phyloP scores from a whole-genome alignment of 495 filamentous ascomycete genomes.

The Hyaloscypha variabilis region DNA sequence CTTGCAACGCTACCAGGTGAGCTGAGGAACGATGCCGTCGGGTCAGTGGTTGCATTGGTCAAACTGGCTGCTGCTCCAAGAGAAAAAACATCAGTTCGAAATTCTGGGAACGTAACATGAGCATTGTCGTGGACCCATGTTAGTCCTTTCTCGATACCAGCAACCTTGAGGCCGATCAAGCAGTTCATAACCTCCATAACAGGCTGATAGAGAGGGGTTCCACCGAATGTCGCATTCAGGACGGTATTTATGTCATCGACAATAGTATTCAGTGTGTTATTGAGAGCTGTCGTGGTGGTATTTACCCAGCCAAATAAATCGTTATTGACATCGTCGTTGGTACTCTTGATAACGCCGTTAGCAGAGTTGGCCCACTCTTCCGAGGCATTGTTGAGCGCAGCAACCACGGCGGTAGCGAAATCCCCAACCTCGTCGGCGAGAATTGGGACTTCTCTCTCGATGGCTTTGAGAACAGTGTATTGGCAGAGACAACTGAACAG shows the following conservation, averaged over 20 bases:
- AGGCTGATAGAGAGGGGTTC: conserved; percentile 73
- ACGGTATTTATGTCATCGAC: conserved; percentile 70
- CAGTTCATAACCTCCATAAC: conserved; percentile 75
- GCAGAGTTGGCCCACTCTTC: conserved; percentile 74
- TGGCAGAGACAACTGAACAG: conserved; percentile 85
- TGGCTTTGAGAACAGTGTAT: conserved; percentile 70
- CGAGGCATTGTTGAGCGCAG: conserved; percentile 70
- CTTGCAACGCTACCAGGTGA: conserved; percentile 57
- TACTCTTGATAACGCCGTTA: conserved; percentile 69
- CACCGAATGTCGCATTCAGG: conserved; percentile 77
- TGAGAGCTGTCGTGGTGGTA: conserved; percentile 77
- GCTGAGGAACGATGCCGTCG: conserved; percentile 73
- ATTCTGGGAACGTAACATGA: conserved; percentile 75
- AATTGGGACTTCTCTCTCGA: conserved; percentile 76
- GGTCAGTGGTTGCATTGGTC: conserved; percentile 44
- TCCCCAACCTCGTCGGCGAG: conserved; percentile 76
- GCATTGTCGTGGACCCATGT: conserved; percentile 90
- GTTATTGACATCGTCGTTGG: conserved; percentile 75
- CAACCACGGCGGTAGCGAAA: conserved; percentile 81
- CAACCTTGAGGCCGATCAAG: conserved; percentile 74
- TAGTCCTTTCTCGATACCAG: conserved; percentile 76
- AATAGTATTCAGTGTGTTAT: conserved; percentile 83
- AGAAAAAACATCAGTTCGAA: conserved; percentile 83
- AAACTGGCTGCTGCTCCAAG: conserved; percentile 71
- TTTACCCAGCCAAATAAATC: conserved; percentile 90